phyloP scores from a whole-genome alignment of 192 early-diverging fungal genomes.

The Backusella liffmaniae region DNA sequence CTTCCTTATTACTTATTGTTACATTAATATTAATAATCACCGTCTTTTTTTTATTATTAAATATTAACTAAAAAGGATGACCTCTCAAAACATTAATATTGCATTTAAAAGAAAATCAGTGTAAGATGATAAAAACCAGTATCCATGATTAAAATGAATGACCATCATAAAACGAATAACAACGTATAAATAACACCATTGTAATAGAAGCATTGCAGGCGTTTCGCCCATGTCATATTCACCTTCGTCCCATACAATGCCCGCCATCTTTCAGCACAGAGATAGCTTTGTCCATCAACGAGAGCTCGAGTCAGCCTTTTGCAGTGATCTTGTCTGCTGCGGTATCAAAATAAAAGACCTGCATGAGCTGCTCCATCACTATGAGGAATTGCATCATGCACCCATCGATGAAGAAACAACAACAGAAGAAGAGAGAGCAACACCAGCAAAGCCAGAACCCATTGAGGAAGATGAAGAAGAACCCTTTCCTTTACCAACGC shows the following conservation, averaged over 20 bases:
- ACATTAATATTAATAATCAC: too few species aligned
- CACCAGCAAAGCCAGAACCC: neutral
- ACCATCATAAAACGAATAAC: neutral
- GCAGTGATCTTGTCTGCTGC: conserved; percentile 93
- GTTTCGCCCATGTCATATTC: conserved; percentile 7
- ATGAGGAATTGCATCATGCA: conserved; percentile 90
- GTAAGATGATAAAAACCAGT: conserved; percentile 10
- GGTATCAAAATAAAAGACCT: conserved; percentile 81
- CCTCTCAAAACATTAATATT: conserved; percentile 13
- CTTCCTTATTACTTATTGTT: too few species aligned
- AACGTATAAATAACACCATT: neutral
- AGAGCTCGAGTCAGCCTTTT: conserved; percentile 86
- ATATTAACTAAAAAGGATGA: neutral
- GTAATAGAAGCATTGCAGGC: neutral
- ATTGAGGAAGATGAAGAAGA: conserved; percentile 10
- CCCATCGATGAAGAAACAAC: conserved; percentile 69
- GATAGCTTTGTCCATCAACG: conserved; percentile 32
- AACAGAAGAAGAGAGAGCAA: neutral
- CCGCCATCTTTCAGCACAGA: conserved; percentile 18
- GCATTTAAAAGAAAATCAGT: conserved; percentile 6
- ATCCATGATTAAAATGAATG: neutral
- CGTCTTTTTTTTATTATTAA: neutral
- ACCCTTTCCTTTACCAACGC: conserved; percentile 3
- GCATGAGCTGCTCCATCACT: conserved; percentile 94
- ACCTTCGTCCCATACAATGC: conserved; percentile 19